phyloP scores from a whole-genome alignment of 805 yeast genomes.

The Ogataea philodendri region DNA sequence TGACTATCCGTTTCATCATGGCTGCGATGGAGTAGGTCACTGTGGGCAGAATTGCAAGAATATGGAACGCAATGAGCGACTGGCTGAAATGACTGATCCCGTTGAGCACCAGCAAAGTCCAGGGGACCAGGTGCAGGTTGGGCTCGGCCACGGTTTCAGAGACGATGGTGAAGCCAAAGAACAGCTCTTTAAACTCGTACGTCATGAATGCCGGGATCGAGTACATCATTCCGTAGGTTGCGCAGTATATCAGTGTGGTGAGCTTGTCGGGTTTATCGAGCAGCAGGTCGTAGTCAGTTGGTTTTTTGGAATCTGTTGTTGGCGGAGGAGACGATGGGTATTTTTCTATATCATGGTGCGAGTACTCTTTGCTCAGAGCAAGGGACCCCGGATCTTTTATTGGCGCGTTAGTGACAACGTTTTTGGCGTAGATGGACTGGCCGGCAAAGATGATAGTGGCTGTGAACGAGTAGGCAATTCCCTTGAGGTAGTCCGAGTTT shows the following conservation, averaged over 20 bases:
- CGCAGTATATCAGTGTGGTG: slow-evolving; percentile 77
- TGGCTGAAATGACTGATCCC: slow-evolving; percentile 79
- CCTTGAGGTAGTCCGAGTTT: slow-evolving; percentile 43
- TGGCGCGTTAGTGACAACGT: slow-evolving; percentile 52
- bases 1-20: slow-evolving; percentile 82
- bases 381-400: slow-evolving; percentile 17
- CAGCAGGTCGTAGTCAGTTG: slow-evolving; percentile 8
- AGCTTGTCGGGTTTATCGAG: slow-evolving; percentile 67
- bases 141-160: slow-evolving; percentile 21
- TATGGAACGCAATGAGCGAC: slow-evolving; percentile 75
- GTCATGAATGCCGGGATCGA: slow-evolving; percentile 73
- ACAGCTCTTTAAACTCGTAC: slow-evolving; percentile 49
- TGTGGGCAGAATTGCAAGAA: slow-evolving; percentile 78
- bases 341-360: slow-evolving; percentile 12
- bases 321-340: slow-evolving; percentile 1
- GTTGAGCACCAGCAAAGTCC: slow-evolving; percentile 52
- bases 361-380: slow-evolving; percentile 10
- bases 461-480: slow-evolving; percentile 64
- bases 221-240: slow-evolving; percentile 64
- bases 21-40: slow-evolving; percentile 85
- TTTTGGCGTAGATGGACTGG: slow-evolving; percentile 85
- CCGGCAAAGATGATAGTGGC: slow-evolving; percentile 76
- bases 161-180: slow-evolving; percentile 11
- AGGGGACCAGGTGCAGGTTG: slow-evolving; percentile 37
- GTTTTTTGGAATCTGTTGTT: slow-evolving; percentile 1